A percentile compares a stretch with the other conserved stretches of the same genome.
Evolutionary conservation across 176 grass and related monocot genomes (phyloP).

Genomic region (Tuctoria greenei): DNA sequence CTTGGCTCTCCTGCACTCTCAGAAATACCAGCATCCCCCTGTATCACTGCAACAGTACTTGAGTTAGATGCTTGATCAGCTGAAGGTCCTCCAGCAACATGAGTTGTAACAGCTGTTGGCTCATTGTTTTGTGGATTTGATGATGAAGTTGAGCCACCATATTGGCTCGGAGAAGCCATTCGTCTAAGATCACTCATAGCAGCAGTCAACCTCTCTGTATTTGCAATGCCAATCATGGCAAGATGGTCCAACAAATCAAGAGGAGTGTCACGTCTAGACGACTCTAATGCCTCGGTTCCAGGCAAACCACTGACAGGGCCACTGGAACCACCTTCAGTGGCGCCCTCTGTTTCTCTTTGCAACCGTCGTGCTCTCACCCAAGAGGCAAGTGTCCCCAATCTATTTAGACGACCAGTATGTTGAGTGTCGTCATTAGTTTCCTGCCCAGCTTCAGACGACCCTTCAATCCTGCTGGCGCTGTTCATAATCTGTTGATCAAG

Average conservation of each 20-base stretch:
- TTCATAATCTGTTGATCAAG: constrained; percentile 70
- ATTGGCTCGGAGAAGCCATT: constrained; percentile 57
- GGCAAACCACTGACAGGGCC: constrained; percentile 39
- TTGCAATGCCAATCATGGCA: constrained; percentile 60
- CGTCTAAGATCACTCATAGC: constrained; percentile 69
- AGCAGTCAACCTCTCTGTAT: constrained; percentile 65
- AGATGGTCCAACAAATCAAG: constrained; percentile 73
- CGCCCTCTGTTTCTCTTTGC: constrained; percentile 50
- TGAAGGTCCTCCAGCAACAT: constrained; percentile 53
- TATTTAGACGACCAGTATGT: constrained; percentile 32
- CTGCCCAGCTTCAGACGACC: constrained; percentile 47
- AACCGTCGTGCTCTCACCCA: constrained; percentile 63
- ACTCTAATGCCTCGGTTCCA: constrained; percentile 47
- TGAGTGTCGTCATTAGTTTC: constrained; percentile 64
- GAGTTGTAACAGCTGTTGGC: constrained; percentile 31
- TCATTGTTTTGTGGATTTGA: constrained; percentile 56
- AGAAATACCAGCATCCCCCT: constrained; percentile 55
- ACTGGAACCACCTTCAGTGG: constrained; percentile 33
- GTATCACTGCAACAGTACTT: constrained; percentile 85
- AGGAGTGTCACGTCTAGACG: constrained; percentile 39
- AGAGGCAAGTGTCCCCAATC: constrained; percentile 46
- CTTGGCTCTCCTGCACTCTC: constrained; percentile 46
- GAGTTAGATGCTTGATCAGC: constrained; percentile 81
- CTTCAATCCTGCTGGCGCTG: constrained; percentile 52
- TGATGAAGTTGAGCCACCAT: constrained; percentile 60